A percentile compares a stretch with the other conserved stretches of the same genome.
These are phyloP conservation scores for Carex cristatella DNA, from an alignment of 176 grass and related monocot genomes.

Conservation along the genomic window DNA sequence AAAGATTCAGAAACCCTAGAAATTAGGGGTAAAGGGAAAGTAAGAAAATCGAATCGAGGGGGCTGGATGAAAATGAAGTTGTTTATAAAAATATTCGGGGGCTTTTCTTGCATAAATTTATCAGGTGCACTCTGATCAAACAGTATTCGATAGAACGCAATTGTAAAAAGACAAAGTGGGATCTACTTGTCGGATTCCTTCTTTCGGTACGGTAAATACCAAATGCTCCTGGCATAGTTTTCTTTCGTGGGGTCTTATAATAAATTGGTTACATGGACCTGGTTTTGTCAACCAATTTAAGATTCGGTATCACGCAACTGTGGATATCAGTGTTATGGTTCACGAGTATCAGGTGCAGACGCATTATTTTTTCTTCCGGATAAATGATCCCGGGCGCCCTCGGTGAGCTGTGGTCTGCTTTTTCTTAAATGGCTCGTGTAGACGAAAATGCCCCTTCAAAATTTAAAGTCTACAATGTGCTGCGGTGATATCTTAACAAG, in stretches of 20 bases:
- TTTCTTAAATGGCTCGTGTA: neutral
- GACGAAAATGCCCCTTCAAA: constrained; percentile 27
- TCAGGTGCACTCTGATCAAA: neutral
- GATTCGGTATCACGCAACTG: too few species aligned
- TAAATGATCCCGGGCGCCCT: constrained; percentile 6
- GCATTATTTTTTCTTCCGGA: neutral
- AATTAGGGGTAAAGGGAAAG: constrained; percentile 21
- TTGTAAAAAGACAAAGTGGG: neutral
- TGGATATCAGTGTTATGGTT: neutral
- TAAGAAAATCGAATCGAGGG: constrained; percentile 11
- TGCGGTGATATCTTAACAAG: neutral
- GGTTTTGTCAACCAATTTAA: neutral
- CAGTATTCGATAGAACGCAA: neutral
- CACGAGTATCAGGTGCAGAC: neutral
- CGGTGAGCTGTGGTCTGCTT: neutral
- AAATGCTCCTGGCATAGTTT: neutral
- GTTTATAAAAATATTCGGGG: constrained; percentile 13
- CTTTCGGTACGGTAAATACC: neutral
- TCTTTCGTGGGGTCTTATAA: neutral
- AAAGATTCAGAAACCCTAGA: constrained; percentile 21
- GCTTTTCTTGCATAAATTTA: constrained; percentile 19
- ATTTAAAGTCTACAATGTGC: neutral
- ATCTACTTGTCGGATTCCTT: neutral
- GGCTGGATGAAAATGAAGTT: neutral
- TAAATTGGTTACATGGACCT: neutral